phyloP scores from a whole-genome alignment of 2,329 filamentous ascomycete genomes.

The Myriangium duriaei region DNA sequence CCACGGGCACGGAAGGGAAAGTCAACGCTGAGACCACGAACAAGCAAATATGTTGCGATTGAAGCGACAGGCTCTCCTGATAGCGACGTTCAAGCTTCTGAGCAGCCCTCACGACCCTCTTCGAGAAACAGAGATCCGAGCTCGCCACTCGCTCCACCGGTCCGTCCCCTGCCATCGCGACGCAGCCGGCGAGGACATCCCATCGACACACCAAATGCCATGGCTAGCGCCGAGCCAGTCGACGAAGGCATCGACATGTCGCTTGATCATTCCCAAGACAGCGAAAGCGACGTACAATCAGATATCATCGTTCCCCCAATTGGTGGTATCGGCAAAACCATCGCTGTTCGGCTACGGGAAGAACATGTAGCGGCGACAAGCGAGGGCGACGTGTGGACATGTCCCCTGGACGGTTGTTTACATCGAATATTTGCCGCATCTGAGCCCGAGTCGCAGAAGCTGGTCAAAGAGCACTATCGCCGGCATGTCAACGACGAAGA shows the following conservation, averaged over 20 bases:
- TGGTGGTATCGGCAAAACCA: neutral
- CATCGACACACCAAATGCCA: neutral
- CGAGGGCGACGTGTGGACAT: constrained; percentile 47
- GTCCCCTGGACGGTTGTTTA: constrained; percentile 50
- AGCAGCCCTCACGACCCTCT: neutral
- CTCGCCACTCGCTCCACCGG: neutral
- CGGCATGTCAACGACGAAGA: constrained; percentile 47
- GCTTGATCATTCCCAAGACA: constrained; percentile 7
- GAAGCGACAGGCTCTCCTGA: constrained; percentile 19
- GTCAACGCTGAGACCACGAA: constrained; percentile 22
- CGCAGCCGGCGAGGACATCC: neutral
- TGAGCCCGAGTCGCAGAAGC: constrained; percentile 39
- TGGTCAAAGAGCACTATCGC: constrained; percentile 49
- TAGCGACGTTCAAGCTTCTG: constrained; percentile 13
- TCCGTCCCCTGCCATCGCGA: neutral
- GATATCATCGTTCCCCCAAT: constrained; percentile 1
- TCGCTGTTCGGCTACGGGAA: constrained; percentile 5
- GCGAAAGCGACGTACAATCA: constrained; percentile 2
- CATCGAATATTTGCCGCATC: constrained; percentile 53
- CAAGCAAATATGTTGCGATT: constrained; percentile 16
- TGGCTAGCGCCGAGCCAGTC: constrained; percentile 7
- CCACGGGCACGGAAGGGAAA: constrained; percentile 19
- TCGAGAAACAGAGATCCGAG: neutral
- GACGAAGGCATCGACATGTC: constrained; percentile 25
- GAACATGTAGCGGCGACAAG: constrained; percentile 2